These are phyloP conservation scores for Rhodotorula paludigena DNA, from an alignment of 768 basidiomycete genomes.

Conservation along the genomic window DNA sequence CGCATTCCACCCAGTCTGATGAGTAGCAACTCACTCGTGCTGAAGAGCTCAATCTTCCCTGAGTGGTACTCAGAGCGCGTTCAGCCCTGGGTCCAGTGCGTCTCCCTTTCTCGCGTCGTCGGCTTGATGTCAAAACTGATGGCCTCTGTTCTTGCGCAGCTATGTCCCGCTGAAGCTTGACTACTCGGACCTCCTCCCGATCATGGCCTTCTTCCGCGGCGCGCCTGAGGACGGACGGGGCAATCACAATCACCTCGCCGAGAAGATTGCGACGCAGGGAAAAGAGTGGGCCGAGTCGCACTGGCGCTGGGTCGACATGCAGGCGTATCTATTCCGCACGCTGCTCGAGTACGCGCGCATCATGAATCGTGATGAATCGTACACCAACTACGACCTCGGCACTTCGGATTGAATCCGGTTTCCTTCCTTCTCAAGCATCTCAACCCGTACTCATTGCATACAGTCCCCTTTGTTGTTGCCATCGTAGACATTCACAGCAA, in stretches of 20 bases:
- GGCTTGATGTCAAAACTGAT: too few species aligned
- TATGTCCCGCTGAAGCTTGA: conserved; percentile 43
- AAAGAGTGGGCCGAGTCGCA: conserved; percentile 35
- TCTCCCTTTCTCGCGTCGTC: neutral
- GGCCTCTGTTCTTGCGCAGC: neutral
- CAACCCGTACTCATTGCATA: too few species aligned
- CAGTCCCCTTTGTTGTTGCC: too few species aligned
- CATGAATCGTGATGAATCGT: conserved; percentile 14
- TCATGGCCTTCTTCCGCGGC: conserved; percentile 60
- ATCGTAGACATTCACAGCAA: too few species aligned
- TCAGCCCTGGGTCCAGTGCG: conserved; percentile 69
- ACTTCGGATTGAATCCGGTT: too few species aligned
- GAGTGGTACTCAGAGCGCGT: conserved; percentile 68
- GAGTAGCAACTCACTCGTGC: conserved; percentile 31
- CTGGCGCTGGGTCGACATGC: conserved; percentile 20
- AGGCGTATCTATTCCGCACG: conserved; percentile 18
- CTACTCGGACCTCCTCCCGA: conserved; percentile 55
- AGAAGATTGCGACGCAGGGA: conserved; percentile 57
- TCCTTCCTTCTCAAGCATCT: too few species aligned
- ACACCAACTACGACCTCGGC: too few species aligned
- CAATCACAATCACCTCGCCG: conserved; percentile 60
- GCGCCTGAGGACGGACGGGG: conserved; percentile 51
- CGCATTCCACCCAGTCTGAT: conserved; percentile 17
- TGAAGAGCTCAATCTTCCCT: conserved; percentile 37
- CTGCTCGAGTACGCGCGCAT: conserved; percentile 32